A percentile compares a stretch with the other conserved stretches of the same genome.
phyloP scores from a whole-genome alignment of 805 yeast genomes.

The Wickerhamiella domercqiae region DNA sequence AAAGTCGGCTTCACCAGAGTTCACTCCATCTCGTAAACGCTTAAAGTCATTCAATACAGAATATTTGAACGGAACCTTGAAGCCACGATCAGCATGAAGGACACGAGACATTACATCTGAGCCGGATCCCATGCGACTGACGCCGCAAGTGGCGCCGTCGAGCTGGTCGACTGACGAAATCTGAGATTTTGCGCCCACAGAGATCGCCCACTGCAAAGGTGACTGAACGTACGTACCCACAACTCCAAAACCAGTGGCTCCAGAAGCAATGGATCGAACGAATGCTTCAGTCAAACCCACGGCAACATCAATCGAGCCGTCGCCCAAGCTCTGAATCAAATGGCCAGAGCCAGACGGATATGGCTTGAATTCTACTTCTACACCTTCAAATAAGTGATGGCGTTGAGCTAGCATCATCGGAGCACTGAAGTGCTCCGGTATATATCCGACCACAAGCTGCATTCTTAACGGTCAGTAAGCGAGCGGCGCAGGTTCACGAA shows the following conservation, averaged over 20 bases:
- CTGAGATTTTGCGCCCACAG: constrained; percentile 45
- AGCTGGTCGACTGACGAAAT: constrained; percentile 34
- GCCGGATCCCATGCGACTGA: constrained; percentile 80
- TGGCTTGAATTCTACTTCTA: constrained; percentile 46
- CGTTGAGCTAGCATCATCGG: constrained; percentile 60
- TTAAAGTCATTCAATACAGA: constrained; percentile 51
- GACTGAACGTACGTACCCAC: constrained; percentile 74
- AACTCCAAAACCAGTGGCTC: constrained; percentile 45
- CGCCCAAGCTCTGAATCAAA: constrained; percentile 55
- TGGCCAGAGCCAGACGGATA: constrained; percentile 84
- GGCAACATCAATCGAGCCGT: constrained; percentile 51
- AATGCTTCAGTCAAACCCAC: constrained; percentile 88
- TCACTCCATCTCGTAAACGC: constrained; percentile 69
- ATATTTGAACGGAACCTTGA: constrained; percentile 31
- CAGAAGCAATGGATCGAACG: constrained; percentile 66
- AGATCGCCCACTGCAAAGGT: constrained; percentile 81
- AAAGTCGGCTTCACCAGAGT: constrained; percentile 48
- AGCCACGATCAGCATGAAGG: constrained; percentile 45
- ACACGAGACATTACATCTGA: constrained; percentile 86
- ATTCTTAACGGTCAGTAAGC: constrained; percentile 1
- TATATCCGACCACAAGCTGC: constrained; percentile 45
- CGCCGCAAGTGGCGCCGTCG: constrained; percentile 52
- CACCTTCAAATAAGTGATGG: constrained; percentile 41
- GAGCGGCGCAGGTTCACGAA: not conserved
- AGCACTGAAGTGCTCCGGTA: constrained; percentile 86